Percentiles rank a stretch among this genome's conserved stretches.
Evolutionary conservation across 139 green algal genomes (phyloP).

Genomic region (Asterochloris erici): DNA sequence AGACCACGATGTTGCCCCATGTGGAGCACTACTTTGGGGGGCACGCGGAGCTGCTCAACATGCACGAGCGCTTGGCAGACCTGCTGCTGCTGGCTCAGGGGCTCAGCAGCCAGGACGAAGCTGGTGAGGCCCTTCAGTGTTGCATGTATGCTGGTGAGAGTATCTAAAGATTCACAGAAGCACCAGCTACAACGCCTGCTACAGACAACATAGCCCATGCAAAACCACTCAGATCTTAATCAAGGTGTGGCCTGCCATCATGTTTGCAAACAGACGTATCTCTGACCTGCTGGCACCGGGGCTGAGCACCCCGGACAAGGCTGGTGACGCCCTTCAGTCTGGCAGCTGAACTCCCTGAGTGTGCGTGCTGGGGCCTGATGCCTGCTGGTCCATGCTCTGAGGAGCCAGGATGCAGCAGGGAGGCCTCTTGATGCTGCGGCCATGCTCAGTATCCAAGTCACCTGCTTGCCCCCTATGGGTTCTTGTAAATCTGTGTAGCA

Average conservation of each 20-base stretch:
- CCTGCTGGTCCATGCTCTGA: slow-evolving; percentile 1
- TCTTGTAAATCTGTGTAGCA: too few species aligned
- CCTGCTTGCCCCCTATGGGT: too few species aligned
- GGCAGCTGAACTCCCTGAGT: too few species aligned
- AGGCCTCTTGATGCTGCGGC: too few species aligned
- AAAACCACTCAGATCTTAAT: slow-evolving; percentile 70
- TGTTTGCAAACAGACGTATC: slow-evolving; percentile 57
- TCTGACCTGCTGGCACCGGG: not conserved
- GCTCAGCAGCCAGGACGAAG: not conserved
- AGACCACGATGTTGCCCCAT: slow-evolving; percentile 12
- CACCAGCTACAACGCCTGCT: slow-evolving; percentile 42
- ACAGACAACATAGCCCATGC: slow-evolving; percentile 66
- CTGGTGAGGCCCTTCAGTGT: too few species aligned
- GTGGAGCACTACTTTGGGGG: slow-evolving; percentile 30
- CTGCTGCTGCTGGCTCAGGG: slow-evolving; percentile 27
- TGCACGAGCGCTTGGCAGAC: slow-evolving; percentile 42
- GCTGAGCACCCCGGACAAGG: not conserved
- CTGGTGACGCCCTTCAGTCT: too few species aligned
- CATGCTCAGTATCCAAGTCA: too few species aligned
- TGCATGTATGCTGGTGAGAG: too few species aligned
- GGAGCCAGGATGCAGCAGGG: not conserved
- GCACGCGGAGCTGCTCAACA: slow-evolving; percentile 15
- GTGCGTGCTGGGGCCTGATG: too few species aligned
- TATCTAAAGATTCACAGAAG: slow-evolving; percentile 39
- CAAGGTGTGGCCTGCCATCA: slow-evolving; percentile 66